Evolutionary conservation across 805 yeast genomes (phyloP), one percentile per base, ranked within the genome.

Genomic region (Saccharomycopsis fodiens): DNA sequence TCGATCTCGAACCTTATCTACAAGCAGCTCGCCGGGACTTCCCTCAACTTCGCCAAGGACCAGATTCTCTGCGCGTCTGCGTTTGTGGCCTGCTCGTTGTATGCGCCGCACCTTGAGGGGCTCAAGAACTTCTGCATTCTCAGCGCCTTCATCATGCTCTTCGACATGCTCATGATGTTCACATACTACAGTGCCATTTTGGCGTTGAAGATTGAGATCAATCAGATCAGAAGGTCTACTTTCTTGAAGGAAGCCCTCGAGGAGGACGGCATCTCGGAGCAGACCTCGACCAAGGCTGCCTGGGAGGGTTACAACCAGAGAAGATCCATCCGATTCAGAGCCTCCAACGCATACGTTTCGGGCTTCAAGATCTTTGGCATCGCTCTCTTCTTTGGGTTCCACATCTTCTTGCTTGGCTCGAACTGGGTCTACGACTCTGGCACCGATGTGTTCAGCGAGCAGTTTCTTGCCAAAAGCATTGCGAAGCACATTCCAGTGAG

Each of bases 201-300:
- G 54, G 79, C 95, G 2, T 72, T 91, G 62, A 91, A 91, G 65
- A 79, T 91, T 39, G 96, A 93, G 63, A 86, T 91, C 61, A 79
- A 78, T 60, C 72, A 85, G 50, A 93, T 93, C 46, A 86, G 89
- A 63, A 78, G 86, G 53, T 83, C 87, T 39, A 79, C 85, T 48
- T 76, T 78, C 45, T 74, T 88, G 59, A 80, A 82, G 59, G 79
- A 77, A 52, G 87, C 85, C 23, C 70, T 91, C 52, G 93, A 89
- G 67, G 98, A 91, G 61, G 98, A 91, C 58, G 97, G 98, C 21
- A 76, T 91, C 29, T 73, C 84, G 37, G 76, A 78, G 34, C 62
- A 68, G 39, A 83, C 84, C 29, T 96, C 96, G 8, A 79, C 76
- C 52, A 72, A 78, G 32, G 89, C 88, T 30, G 78, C 80, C 15